Evolutionary conservation across 495 filamentous ascomycete species (phyloP).

Genomic region (Aspergillus taichungensis): DNA sequence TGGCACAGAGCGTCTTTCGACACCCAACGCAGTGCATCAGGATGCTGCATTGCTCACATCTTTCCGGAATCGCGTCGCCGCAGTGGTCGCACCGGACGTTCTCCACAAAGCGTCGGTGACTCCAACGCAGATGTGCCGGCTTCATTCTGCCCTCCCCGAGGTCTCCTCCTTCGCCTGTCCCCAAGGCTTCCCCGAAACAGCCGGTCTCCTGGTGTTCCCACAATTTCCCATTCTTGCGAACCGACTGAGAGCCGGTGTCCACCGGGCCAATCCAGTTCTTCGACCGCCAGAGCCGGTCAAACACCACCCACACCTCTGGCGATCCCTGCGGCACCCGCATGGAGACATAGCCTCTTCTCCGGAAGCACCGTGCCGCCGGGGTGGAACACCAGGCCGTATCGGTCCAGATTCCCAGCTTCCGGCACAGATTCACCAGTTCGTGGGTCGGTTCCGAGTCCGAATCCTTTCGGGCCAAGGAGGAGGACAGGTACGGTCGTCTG

Average conservation of each 20-base stretch:
- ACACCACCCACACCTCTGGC: slow-evolving; percentile 55
- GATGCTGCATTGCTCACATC: slow-evolving; percentile 55
- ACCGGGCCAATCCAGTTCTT: slow-evolving; percentile 49
- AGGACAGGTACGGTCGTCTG: slow-evolving; percentile 48
- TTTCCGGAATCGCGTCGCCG: slow-evolving; percentile 41
- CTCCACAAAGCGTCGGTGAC: slow-evolving; percentile 45
- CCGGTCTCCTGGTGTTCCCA: slow-evolving; percentile 53
- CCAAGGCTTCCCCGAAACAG: slow-evolving; percentile 46
- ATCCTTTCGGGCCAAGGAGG: slow-evolving; percentile 46
- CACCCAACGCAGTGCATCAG: slow-evolving; percentile 57
- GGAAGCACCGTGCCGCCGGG: slow-evolving; percentile 48
- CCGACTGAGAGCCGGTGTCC: slow-evolving; percentile 11
- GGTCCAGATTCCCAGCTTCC: slow-evolving; percentile 53
- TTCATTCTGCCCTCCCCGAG: slow-evolving; percentile 46
- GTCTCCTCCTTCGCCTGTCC: slow-evolving; percentile 32
- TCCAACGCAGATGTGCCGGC: slow-evolving; percentile 46
- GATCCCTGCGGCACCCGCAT: slow-evolving; percentile 43
- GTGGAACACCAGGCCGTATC: slow-evolving; percentile 58
- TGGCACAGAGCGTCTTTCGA: slow-evolving; percentile 52
- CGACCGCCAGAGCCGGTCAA: slow-evolving; percentile 53
- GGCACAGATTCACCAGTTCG: slow-evolving; percentile 53
- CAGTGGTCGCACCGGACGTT: slow-evolving; percentile 48
- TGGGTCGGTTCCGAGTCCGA: slow-evolving; percentile 56
- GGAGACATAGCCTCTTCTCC: slow-evolving; percentile 49
- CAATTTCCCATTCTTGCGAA: slow-evolving; percentile 38